Percentiles rank a stretch among this genome's conserved stretches.
These are phyloP conservation scores for Tetracentron sinense DNA, from an alignment of 164 flowering plant species.

Conservation along the genomic window DNA sequence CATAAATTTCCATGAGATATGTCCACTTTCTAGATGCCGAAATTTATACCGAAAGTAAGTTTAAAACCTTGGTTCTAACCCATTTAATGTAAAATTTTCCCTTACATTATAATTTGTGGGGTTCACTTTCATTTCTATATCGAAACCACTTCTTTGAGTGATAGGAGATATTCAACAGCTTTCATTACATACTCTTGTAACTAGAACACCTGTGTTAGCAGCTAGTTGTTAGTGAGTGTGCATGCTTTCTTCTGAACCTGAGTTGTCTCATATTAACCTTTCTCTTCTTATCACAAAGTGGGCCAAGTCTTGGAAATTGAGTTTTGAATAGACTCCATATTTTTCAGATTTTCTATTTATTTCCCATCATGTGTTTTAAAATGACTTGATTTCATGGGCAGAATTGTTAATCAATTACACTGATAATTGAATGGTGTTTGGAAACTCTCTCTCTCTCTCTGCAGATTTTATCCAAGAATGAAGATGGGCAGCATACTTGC, in stretches of 20 bases:
- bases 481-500: constrained; percentile 56
- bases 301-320: neutral
- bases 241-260: neutral
- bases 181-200: neutral
- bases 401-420: neutral
- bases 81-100: too few species aligned
- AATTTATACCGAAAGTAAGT: too few species aligned
- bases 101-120: too few species aligned
- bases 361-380: too few species aligned
- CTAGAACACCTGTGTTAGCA: neutral
- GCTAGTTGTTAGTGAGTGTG: neutral
- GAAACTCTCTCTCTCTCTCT: neutral
- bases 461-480: constrained; percentile 68
- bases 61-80: too few species aligned
- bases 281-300: neutral
- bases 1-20: too few species aligned
- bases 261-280: neutral
- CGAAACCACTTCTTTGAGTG: too few species aligned
- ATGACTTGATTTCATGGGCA: neutral
- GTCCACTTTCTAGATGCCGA: too few species aligned
- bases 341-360: too few species aligned
- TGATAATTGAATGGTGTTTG: neutral
- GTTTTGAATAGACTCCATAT: too few species aligned
- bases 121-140: neutral
- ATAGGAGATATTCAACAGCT: too few species aligned